Conservation (phyloP, 179 eudicot genomes). For the Drosera spatulata region DNA sequence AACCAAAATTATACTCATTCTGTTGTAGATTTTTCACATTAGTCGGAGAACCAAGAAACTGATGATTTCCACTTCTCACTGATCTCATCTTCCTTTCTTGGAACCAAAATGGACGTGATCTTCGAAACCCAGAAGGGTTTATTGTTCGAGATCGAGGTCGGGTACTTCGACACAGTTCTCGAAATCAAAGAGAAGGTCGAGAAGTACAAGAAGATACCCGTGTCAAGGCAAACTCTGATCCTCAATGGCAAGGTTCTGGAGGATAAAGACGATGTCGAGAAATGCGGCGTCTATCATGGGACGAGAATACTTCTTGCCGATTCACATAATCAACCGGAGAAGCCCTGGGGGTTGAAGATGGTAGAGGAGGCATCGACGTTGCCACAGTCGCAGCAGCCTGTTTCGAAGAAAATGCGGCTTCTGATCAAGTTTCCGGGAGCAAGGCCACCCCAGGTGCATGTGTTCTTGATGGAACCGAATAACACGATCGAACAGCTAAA, state of each 20-base stretch:
- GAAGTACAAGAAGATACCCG: slow-evolving; percentile 37
- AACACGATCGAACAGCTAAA: slow-evolving; percentile 37
- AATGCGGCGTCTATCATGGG: slow-evolving; percentile 27
- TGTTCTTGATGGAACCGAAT: slow-evolving; percentile 26
- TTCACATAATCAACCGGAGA: neutral
- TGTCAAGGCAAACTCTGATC: slow-evolving; percentile 43
- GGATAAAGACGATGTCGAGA: slow-evolving; percentile 34
- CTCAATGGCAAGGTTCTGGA: slow-evolving; percentile 46
- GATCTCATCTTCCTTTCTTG: no score
- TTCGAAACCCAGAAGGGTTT: slow-evolving; percentile 34
- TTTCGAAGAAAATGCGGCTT: slow-evolving; percentile 20
- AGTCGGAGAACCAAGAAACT: no score
- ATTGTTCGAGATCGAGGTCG: slow-evolving; percentile 50
- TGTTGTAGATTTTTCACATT: no score
- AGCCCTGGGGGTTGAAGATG: neutral
- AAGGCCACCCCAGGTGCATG: slow-evolving; percentile 1
- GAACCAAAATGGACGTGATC: slow-evolving; percentile 37
- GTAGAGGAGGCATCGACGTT: no score
- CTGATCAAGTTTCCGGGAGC: slow-evolving; percentile 23
- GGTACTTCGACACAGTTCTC: slow-evolving; percentile 50
- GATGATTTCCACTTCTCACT: no score
- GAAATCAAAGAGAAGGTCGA: slow-evolving; percentile 65
- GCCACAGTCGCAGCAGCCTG: neutral
- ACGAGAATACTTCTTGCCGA: slow-evolving; percentile 28
- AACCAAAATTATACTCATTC: no score